Conservation (phyloP, 2,329 filamentous ascomycete genomes). For the Aspergillus sp. region DNA sequence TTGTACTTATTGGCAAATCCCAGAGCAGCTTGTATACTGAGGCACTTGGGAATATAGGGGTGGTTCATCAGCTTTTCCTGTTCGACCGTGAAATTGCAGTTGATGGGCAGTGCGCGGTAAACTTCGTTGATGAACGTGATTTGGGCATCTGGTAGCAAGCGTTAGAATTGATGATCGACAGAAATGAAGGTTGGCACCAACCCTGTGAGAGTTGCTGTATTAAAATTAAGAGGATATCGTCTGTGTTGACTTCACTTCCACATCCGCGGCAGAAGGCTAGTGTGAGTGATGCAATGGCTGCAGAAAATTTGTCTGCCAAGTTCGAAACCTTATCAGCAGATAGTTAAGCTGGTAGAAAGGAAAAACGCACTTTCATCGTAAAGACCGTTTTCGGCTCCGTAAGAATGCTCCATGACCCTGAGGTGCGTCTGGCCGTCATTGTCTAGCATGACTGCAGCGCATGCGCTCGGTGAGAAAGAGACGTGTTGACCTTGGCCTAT, state of each 20-base stretch:
- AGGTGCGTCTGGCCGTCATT: constrained; percentile 43
- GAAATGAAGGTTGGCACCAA: constrained; percentile 39
- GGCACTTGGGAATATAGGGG: constrained; percentile 68
- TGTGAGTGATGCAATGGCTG: constrained; percentile 64
- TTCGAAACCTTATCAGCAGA: neutral
- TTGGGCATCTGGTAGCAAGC: constrained; percentile 54
- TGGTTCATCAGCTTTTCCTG: constrained; percentile 75
- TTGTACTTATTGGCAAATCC: constrained; percentile 68
- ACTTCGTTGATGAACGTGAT: constrained; percentile 67
- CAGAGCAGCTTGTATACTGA: constrained; percentile 78
- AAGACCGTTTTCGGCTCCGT: constrained; percentile 38
- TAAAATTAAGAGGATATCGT: constrained; percentile 70
- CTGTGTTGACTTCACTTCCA: constrained; percentile 56
- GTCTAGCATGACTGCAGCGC: constrained; percentile 42
- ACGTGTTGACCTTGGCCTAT: constrained; percentile 42
- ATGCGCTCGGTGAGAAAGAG: constrained; percentile 49
- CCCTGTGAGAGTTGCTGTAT: constrained; percentile 53
- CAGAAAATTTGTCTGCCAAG: constrained; percentile 44
- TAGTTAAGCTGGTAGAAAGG: neutral
- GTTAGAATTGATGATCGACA: constrained; percentile 32
- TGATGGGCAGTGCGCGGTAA: constrained; percentile 68
- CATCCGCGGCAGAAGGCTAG: constrained; percentile 54
- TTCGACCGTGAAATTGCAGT: constrained; percentile 81
- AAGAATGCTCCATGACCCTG: constrained; percentile 43
- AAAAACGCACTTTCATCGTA: constrained; percentile 41